Evolutionary conservation across 148 eudicot genomes (phyloP).

Genomic region (Arctostaphylos glauca): DNA sequence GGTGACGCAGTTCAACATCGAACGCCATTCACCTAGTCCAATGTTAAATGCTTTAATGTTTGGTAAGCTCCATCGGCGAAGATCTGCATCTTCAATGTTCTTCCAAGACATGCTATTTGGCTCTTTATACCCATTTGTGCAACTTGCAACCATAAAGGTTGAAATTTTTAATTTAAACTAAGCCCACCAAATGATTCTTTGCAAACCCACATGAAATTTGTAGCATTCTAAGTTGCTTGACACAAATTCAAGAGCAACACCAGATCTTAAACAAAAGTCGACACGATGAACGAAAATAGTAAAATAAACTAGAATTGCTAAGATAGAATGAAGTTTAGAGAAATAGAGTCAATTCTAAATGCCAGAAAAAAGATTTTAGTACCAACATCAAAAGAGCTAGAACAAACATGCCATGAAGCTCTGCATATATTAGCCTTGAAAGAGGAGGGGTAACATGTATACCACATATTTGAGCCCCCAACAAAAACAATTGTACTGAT

Average conservation of each 20-base stretch:
- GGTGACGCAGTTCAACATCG: constrained; percentile 70
- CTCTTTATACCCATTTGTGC: too few species aligned
- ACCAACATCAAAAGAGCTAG: background rate
- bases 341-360: background rate
- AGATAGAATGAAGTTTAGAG: background rate
- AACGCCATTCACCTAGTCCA: constrained; percentile 62
- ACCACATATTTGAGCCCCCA: constrained; percentile 43
- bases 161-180: background rate
- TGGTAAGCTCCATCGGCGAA: constrained; percentile 62
- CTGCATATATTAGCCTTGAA: background rate
- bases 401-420: too few species aligned
- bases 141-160: too few species aligned
- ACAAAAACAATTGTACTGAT: constrained; percentile 66
- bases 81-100: constrained; percentile 75
- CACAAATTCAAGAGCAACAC: background rate
- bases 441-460: background rate
- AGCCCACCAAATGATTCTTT: background rate
- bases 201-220: too few species aligned
- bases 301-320: background rate
- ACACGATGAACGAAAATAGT: background rate
- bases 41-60: constrained; percentile 57
- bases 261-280: background rate
- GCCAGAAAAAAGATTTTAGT: background rate
- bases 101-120: background rate
- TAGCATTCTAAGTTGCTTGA: too few species aligned